phyloP scores from a whole-genome alignment of 73 alveolate genomes.

The Tetrahymena malaccensis region DNA sequence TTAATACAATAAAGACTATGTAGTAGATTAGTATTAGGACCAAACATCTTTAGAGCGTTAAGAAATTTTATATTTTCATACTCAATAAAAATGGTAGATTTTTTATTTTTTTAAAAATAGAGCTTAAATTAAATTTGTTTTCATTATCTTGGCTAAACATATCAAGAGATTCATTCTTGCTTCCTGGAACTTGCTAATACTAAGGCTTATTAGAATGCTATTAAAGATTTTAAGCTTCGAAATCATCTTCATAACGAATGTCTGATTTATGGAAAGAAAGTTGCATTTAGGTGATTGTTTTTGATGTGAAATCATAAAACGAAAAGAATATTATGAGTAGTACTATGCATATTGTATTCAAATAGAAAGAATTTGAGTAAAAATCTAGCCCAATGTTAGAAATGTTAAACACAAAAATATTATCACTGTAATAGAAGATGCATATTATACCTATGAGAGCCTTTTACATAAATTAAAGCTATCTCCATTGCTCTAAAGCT shows the following conservation, averaged over 20 bases:
- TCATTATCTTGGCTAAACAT: not conserved
- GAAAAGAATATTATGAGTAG: not conserved
- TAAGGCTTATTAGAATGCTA: not conserved
- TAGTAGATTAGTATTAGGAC: not conserved
- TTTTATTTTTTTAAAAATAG: not conserved
- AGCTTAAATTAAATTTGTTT: not conserved
- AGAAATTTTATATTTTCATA: not conserved
- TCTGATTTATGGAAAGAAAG: not conserved
- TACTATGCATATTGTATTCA: not conserved
- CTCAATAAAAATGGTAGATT: not conserved
- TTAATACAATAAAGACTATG: not conserved
- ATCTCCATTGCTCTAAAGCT: not conserved
- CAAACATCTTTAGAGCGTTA: not conserved
- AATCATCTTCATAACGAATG: not conserved
- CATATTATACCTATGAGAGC: not conserved
- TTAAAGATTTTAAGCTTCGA: not conserved
- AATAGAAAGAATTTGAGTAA: not conserved
- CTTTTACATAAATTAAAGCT: not conserved
- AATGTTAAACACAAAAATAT: not conserved
- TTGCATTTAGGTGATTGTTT: not conserved
- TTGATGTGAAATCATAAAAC: not conserved
- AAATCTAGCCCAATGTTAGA: not conserved
- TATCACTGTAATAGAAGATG: not conserved
- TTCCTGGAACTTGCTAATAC: not conserved
- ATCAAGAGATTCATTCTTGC: not conserved